Evolutionary conservation across 129 eudicot genomes (phyloP), one percentile per base, ranked within the genome.

Genomic region (Gnaphalium uliginosum): DNA sequence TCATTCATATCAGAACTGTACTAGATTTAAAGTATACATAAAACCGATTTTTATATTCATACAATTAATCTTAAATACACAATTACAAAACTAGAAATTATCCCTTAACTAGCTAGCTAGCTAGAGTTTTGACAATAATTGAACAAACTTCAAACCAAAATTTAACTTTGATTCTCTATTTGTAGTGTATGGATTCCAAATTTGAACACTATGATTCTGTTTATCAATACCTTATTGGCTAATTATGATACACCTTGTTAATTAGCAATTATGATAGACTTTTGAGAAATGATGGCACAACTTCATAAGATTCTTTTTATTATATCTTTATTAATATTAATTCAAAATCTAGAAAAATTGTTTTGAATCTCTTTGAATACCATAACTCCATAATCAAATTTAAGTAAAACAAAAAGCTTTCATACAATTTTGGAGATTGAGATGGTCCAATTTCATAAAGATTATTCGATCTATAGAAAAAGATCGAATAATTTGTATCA

Each of bases 231-330:
- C 54, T 72, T 11, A 43, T 43, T 43, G 51, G 51, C 51, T 54
- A 54, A 19, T 54, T 19, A 56, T 56, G 61, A 56, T 56, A 23
- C 19, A 11, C 13, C 11, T 29, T 64, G 24, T 19, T n/a, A n/a
- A n/a, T n/a, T 43, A 30, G 51, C 41, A 78, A 70, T 70, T 71
- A 78, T 78, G 56, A 26, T 46, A 23, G 53, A 78, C 76, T 71
- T 71, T 78, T 70, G 57, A 71, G 18, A 71, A 53, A 78, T 64
- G 58, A 78, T 78, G 72, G 33, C 46, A 7, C 58, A 71, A 71
- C 2, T 15, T 51, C 21, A 41, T 76, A 15, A 25, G 29, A 46
- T 53, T 63, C 25, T 22, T 25, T 66, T 66, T 67, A n/a, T n/a
- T n/a, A n/a, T n/a, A n/a, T n/a, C n/a, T n/a, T n/a, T n/a, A n/a